phyloP scores from a whole-genome alignment of 2,329 filamentous ascomycete genomes.

The Fusarium sp. region DNA sequence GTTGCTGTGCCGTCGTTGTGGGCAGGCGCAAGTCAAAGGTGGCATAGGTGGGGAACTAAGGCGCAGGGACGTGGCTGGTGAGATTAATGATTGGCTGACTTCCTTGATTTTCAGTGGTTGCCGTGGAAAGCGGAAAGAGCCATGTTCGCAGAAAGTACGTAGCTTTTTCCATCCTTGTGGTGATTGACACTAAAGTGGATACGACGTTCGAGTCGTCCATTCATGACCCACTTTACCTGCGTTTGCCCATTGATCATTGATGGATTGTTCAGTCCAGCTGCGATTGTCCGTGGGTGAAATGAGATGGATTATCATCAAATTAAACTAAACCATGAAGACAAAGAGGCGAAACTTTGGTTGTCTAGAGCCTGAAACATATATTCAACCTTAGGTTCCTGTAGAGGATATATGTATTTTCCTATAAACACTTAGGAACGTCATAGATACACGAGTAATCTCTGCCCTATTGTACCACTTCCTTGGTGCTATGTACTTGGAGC shows the following conservation, averaged over 20 bases:
- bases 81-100: slow-evolving; percentile 14
- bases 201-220: not conserved
- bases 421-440: not conserved
- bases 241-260: no score
- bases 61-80: slow-evolving; percentile 22
- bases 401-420: not conserved
- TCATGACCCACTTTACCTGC: not conserved
- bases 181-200: not conserved
- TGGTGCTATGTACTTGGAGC: not conserved
- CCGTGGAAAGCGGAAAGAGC: slow-evolving; percentile 20
- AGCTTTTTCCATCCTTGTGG: not conserved
- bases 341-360: not conserved
- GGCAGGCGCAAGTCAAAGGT: slow-evolving; percentile 20
- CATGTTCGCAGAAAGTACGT: slow-evolving; percentile 13
- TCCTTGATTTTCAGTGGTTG: slow-evolving; percentile 16
- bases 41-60: slow-evolving; percentile 7
- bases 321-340: not conserved
- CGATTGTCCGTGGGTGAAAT: not conserved
- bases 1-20: slow-evolving; percentile 42
- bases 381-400: not conserved
- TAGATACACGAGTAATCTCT: not conserved
- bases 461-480: not conserved
- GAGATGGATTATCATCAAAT: not conserved
- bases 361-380: not conserved
- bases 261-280: not conserved